Evolutionary conservation across 2,329 filamentous ascomycete genomes (phyloP).

Genomic region (Periconia macrospinosa): DNA sequence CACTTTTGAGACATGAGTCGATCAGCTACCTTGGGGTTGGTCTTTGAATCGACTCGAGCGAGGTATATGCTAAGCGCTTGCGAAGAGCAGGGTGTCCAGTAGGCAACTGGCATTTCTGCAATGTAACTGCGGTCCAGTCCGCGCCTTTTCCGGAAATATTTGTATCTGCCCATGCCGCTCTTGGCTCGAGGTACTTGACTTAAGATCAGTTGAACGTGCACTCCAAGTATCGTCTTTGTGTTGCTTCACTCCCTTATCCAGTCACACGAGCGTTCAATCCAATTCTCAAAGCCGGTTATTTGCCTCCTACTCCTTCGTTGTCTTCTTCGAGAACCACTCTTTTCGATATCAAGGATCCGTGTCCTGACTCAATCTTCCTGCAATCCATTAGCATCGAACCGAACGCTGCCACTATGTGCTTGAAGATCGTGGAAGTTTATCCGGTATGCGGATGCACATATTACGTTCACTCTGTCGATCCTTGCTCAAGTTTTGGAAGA

Average conservation of each 20-base stretch:
- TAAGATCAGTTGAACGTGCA: neutral
- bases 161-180: neutral
- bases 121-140: neutral
- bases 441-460: conserved; percentile 43
- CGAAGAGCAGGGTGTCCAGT: neutral
- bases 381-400: neutral
- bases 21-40: neutral
- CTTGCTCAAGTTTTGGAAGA: conserved; percentile 35
- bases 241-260: neutral
- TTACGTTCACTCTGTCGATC: conserved; percentile 39
- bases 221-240: neutral
- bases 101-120: neutral
- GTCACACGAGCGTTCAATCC: neutral
- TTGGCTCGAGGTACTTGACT: neutral
- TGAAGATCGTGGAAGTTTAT: conserved; percentile 40
- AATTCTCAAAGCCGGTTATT: no score
- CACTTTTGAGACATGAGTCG: neutral
- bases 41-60: neutral
- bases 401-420: conserved; percentile 29
- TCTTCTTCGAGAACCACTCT: neutral
- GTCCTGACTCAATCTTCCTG: neutral
- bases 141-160: neutral
- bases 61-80: neutral
- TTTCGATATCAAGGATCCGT: neutral
- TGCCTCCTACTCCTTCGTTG: neutral